These are phyloP conservation scores for Fusarium subtropicale DNA, from an alignment of 2,329 filamentous ascomycete genomes.

Conservation along the genomic window DNA sequence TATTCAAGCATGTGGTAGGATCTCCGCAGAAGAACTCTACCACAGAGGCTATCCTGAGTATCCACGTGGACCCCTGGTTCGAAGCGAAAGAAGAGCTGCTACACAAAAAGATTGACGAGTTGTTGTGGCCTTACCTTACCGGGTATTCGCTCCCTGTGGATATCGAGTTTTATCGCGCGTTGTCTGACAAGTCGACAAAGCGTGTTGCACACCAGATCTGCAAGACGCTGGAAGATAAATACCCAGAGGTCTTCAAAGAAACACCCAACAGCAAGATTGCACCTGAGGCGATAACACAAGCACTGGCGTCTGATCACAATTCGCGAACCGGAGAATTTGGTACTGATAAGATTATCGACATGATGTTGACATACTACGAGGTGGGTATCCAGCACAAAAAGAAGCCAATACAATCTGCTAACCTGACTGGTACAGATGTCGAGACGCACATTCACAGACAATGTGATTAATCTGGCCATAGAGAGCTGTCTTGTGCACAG, in stretches of 20 bases:
- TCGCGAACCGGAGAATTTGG: constrained; percentile 49
- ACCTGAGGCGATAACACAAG: constrained; percentile 6
- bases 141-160: constrained; percentile 49
- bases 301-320: constrained; percentile 11
- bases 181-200: constrained; percentile 7
- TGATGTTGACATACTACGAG: constrained; percentile 59
- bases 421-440: constrained; percentile 51
- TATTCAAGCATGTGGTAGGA: constrained; percentile 51
- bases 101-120: constrained; percentile 53
- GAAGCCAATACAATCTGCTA: not conserved
- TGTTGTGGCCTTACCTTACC: constrained; percentile 53
- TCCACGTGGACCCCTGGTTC: constrained; percentile 50
- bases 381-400: constrained; percentile 39
- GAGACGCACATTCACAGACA: constrained; percentile 59
- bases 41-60: constrained; percentile 41
- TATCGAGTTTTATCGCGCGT: constrained; percentile 45
- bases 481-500: constrained; percentile 61
- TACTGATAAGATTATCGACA: constrained; percentile 57
- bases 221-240: not conserved
- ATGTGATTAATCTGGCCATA: constrained; percentile 60
- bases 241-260: constrained; percentile 42
- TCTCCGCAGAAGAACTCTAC: constrained; percentile 27
- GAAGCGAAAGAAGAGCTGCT: constrained; percentile 48
- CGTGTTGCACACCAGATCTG: constrained; percentile 33
- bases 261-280: not conserved